Evolutionary conservation across 371 early-diverging fungal species (phyloP).

Genomic region (Spraguea lophii): DNA sequence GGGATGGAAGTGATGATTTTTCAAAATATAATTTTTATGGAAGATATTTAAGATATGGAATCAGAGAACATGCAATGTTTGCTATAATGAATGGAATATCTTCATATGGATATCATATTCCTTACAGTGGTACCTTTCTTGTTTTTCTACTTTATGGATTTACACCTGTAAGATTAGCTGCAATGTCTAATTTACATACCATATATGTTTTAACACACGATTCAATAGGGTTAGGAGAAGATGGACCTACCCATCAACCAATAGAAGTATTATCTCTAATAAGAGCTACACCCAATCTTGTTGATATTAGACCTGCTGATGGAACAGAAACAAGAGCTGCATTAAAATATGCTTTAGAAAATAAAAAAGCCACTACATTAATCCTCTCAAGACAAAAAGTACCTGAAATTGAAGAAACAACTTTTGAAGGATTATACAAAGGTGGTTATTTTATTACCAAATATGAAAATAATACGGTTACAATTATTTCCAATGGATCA

Average conservation of each 20-base stretch:
- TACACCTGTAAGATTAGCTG: constrained; percentile 71
- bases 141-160: constrained; percentile 67
- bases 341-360: constrained; percentile 30
- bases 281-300: constrained; percentile 75
- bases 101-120: constrained; percentile 62
- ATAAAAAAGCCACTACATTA: constrained; percentile 59
- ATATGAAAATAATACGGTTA: constrained; percentile 55
- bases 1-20: constrained; percentile 74
- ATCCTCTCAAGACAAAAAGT: constrained; percentile 78
- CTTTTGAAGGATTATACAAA: constrained; percentile 49
- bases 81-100: constrained; percentile 78
- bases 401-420: constrained; percentile 63
- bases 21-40: constrained; percentile 51
- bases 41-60: constrained; percentile 78
- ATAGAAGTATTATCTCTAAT: constrained; percentile 78
- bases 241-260: constrained; percentile 97
- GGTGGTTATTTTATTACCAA: constrained; percentile 46
- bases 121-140: constrained; percentile 79
- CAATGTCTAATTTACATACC: constrained; percentile 63
- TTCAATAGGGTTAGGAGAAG: constrained; percentile 84
- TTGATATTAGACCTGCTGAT: constrained; percentile 73
- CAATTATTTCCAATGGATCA: constrained; percentile 73
- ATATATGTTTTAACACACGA: constrained; percentile 95
- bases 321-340: constrained; percentile 59
- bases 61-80: constrained; percentile 95